Evolutionary conservation across 2,329 filamentous ascomycete species (phyloP).

Genomic region (Aspergillus brasiliensis): DNA sequence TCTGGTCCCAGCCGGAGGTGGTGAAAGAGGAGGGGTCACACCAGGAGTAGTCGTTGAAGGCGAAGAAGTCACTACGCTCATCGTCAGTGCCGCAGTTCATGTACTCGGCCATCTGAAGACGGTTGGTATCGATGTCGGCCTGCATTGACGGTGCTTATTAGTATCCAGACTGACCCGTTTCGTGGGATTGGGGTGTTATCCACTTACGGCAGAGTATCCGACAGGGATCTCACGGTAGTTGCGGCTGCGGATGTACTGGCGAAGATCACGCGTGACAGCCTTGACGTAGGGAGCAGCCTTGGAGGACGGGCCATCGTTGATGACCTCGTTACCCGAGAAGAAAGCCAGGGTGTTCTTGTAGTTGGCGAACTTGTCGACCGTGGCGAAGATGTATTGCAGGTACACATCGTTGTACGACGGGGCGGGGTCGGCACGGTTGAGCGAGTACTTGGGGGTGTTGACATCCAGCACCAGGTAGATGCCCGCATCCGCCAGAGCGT

Average conservation of each 20-base stretch:
- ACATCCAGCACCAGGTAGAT: slow-evolving; percentile 93
- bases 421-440: slow-evolving; percentile 74
- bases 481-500: slow-evolving; percentile 73
- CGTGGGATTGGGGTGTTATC: not conserved
- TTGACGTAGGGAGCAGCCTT: slow-evolving; percentile 73
- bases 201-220: slow-evolving; percentile 62
- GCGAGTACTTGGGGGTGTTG: slow-evolving; percentile 86
- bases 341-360: slow-evolving; percentile 87
- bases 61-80: slow-evolving; percentile 82
- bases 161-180: not conserved
- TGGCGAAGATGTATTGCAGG: slow-evolving; percentile 83
- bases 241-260: slow-evolving; percentile 66
- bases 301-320: slow-evolving; percentile 69
- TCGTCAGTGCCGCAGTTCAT: slow-evolving; percentile 91
- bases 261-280: slow-evolving; percentile 75
- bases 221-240: slow-evolving; percentile 70
- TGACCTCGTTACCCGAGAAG: slow-evolving; percentile 81
- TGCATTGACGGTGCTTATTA: slow-evolving; percentile 10
- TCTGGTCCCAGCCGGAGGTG: slow-evolving; percentile 78
- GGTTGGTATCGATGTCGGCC: slow-evolving; percentile 83
- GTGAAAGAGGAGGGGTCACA: slow-evolving; percentile 78
- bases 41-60: slow-evolving; percentile 81
- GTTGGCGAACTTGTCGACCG: slow-evolving; percentile 77
- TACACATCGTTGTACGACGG: slow-evolving; percentile 85
- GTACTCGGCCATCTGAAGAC: slow-evolving; percentile 82